These are phyloP conservation scores for Cutaneotrichosporon spelunceum DNA, from an alignment of 1,284 basidiomycete genomes.

Conservation along the genomic window DNA sequence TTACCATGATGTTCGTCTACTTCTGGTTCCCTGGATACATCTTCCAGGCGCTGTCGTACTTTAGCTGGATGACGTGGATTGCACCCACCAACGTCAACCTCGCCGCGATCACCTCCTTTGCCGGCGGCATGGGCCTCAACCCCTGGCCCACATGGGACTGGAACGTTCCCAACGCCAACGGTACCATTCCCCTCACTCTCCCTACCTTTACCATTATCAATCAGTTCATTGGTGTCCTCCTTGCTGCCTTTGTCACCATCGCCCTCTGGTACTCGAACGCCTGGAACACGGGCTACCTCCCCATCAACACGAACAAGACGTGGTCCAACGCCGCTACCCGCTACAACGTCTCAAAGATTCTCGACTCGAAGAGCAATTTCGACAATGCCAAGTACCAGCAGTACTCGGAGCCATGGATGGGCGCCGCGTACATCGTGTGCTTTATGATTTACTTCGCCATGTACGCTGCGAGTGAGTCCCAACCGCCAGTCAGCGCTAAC, in stretches of 20 bases:
- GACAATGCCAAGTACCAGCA: conserved; percentile 27
- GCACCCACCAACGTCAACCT: conserved; percentile 47
- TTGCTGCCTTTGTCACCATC: conserved; percentile 29
- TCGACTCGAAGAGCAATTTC: conserved; percentile 21
- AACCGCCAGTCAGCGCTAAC: too few relatives aligned
- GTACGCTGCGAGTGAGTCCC: conserved; percentile 21
- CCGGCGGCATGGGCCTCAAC: conserved; percentile 41
- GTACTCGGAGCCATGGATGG: conserved; percentile 34
- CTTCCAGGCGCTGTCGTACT: conserved; percentile 55
- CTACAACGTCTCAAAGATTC: conserved; percentile 53
- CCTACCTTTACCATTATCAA: conserved; percentile 34
- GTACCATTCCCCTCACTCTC: conserved; percentile 10
- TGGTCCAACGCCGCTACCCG: conserved; percentile 41
- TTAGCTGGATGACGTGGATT: conserved; percentile 65
- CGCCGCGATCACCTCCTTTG: conserved; percentile 29
- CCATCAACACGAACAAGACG: conserved; percentile 27
- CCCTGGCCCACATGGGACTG: conserved; percentile 47
- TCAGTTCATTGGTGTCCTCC: conserved; percentile 32
- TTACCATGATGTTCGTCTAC: conserved; percentile 46
- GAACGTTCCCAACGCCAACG: conserved; percentile 21
- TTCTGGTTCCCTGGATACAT: conserved; percentile 53
- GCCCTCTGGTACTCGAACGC: conserved; percentile 22
- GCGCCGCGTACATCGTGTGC: conserved; percentile 28
- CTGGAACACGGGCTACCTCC: conserved; percentile 18
- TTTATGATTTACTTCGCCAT: conserved; percentile 34